Conservation (phyloP, 1,284 basidiomycete genomes). For the Ustilago hordei region DNA sequence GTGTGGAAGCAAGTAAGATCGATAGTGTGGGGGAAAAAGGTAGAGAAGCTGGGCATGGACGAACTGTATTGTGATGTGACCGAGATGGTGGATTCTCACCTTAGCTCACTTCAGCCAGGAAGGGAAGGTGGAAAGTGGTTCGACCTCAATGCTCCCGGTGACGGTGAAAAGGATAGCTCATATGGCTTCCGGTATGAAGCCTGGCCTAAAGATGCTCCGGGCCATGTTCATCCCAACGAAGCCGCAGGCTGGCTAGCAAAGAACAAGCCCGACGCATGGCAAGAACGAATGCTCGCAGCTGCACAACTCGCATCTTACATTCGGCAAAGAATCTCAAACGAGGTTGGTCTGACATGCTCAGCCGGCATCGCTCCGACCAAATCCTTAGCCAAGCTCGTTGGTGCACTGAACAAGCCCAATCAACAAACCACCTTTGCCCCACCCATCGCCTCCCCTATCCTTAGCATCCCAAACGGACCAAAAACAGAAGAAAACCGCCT, state of each 20-base stretch:
- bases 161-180: not conserved
- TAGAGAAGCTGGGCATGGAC: constrained; percentile 71
- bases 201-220: constrained; percentile 32
- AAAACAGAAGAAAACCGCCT: constrained; percentile 9
- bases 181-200: constrained; percentile 57
- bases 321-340: constrained; percentile 58
- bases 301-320: constrained; percentile 68
- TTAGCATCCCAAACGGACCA: not conserved
- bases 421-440: constrained; percentile 64
- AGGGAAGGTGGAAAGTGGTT: constrained; percentile 20
- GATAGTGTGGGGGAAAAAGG: constrained; percentile 55
- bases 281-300: constrained; percentile 50
- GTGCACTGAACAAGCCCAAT: constrained; percentile 68
- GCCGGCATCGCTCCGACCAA: constrained; percentile 69
- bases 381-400: constrained; percentile 68
- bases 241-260: constrained; percentile 19
- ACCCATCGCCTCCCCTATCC: constrained; percentile 1
- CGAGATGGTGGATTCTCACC: constrained; percentile 65
- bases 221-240: constrained; percentile 24
- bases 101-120: constrained; percentile 10
- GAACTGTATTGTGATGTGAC: constrained; percentile 70
- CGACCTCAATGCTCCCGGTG: constrained; percentile 18
- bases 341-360: constrained; percentile 68
- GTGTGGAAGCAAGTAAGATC: constrained; percentile 65
- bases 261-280: constrained; percentile 38